Evolutionary conservation across 345 rosid species (phyloP).

Genomic region (Erucastrum elatum): DNA sequence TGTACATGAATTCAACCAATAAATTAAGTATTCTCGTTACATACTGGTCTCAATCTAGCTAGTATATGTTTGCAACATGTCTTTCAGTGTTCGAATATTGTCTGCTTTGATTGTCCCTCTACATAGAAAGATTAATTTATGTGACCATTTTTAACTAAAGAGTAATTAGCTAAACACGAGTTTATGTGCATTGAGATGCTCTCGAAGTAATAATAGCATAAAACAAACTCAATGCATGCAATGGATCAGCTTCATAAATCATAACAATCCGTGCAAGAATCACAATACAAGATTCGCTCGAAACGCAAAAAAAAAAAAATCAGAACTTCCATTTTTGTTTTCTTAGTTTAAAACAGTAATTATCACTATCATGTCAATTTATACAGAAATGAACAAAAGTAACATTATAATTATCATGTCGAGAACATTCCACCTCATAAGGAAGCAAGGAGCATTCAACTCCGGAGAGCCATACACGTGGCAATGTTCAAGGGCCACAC

Average conservation of each 20-base stretch:
- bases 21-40: background rate
- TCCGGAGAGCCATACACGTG: slow-evolving; percentile 36
- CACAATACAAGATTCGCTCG: slow-evolving; percentile 29
- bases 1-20: background rate
- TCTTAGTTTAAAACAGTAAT: background rate
- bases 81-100: background rate
- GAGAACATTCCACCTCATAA: slow-evolving; percentile 29
- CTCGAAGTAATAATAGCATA: slow-evolving; percentile 10
- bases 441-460: slow-evolving; percentile 21
- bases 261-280: slow-evolving; percentile 33
- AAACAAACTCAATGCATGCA: slow-evolving; percentile 27
- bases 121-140: background rate
- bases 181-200: slow-evolving; percentile 11
- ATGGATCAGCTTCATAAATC: slow-evolving; percentile 24
- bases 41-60: background rate
- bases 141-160: background rate
- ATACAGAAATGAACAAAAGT: slow-evolving; percentile 6
- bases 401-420: slow-evolving; percentile 27
- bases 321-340: background rate
- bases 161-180: background rate
- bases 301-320: slow-evolving; percentile 1
- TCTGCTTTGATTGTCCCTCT: background rate
- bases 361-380: slow-evolving; percentile 23
- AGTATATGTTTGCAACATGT: background rate
- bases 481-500: background rate